Base-by-base conservation (phyloP, 139 green algal species). In the Coelastrella sp. region DNA sequence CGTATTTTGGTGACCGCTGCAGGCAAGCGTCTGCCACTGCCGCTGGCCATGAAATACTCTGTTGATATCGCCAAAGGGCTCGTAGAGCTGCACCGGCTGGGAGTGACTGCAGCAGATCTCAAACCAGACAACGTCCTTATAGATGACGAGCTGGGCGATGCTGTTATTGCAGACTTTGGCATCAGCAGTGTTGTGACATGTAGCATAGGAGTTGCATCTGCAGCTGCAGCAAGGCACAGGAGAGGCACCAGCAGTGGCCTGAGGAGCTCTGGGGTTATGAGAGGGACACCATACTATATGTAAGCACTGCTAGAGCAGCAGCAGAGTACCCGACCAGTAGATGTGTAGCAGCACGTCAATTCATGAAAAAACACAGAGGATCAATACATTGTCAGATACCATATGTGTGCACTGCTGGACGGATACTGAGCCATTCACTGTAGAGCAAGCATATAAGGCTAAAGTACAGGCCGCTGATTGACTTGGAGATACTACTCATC, bases 71-170 rank as follows among this genome's bases (percentile, higher is more conserved):
- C 51, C 37, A 79, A 85, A 45, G 84, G 64, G 11, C 66, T 88
- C 5, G 76, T 84, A 6, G 84, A 88, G 76, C 75, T 88, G 34
- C 84, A 88, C 76, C 9, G 51, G 64, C 66, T 85, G 48, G 84
- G 84, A 0, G 76, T 88, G 48, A 74, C 67, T 35, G 48, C 45
- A 59, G 66, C 64, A 64, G 84, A 88, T 60, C 48, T 88, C 35
- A 88, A 88, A 67, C 84, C 84, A n/a, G 84, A 88, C 64, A 88
- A 88, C 27, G 76, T 88, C 37, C 48, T 88, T 48, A 67, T 88
- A 5, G 76, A 84, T 51, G 81, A 87, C 21, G 84, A 85, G 48
- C 37, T 85, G 23, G 76, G 66, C 0, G 84, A 84, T 59, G 84
- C 75, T 13, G 75, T 88, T 5, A 79, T 88, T 51, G 66, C 75